Evolutionary conservation across 495 filamentous ascomycete species (phyloP).

Genomic region (Haplographium delicatum): DNA sequence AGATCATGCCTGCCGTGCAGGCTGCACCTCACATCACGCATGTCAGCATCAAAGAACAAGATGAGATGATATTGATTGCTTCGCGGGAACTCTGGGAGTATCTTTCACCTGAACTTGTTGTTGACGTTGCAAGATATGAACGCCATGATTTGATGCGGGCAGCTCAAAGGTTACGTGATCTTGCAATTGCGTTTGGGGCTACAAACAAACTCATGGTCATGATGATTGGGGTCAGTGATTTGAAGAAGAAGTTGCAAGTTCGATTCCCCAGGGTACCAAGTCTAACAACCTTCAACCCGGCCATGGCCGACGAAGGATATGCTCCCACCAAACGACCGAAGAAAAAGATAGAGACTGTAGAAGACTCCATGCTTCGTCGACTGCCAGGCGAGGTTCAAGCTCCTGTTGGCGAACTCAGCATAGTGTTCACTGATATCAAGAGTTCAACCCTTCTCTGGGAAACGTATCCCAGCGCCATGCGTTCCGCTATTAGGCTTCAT

Average conservation of each 20-base stretch:
- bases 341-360: constrained; percentile 63
- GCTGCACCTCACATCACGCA: constrained; percentile 82
- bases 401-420: constrained; percentile 80
- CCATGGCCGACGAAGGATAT: constrained; percentile 63
- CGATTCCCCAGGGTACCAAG: constrained; percentile 59
- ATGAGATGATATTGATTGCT: constrained; percentile 89
- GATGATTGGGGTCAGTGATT: constrained; percentile 86
- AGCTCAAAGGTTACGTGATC: constrained; percentile 89
- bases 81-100: constrained; percentile 94
- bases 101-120: constrained; percentile 77
- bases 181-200: constrained; percentile 92
- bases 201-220: constrained; percentile 97
- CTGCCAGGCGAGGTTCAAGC: constrained; percentile 87
- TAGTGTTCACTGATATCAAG: constrained; percentile 99
- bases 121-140: constrained; percentile 84
- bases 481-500: constrained; percentile 90
- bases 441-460: constrained; percentile 98
- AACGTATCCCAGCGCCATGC: constrained; percentile 88
- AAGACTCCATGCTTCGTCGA: constrained; percentile 75
- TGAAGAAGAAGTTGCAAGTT: constrained; percentile 74
- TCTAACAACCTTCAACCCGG: constrained; percentile 75
- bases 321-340: constrained; percentile 55
- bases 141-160: constrained; percentile 87
- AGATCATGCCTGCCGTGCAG: constrained; percentile 87
- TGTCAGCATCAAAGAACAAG: constrained; percentile 74